phyloP scores from a whole-genome alignment of 2,329 filamentous ascomycete genomes.

The Neofusicoccum ribis region DNA sequence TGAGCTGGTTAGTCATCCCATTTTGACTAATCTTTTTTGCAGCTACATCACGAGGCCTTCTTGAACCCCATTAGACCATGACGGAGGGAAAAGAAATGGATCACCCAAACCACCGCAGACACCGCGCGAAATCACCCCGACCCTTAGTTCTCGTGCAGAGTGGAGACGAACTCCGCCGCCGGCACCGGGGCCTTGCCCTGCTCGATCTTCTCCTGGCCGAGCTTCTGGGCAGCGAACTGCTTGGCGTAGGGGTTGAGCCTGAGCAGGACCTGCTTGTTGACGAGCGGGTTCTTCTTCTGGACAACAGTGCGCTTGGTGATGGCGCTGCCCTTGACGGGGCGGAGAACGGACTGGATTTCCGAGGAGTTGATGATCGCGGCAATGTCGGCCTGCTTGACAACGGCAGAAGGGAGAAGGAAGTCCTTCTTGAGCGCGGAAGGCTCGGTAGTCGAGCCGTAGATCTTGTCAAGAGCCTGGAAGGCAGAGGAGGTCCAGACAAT shows the following conservation, averaged over 20 bases:
- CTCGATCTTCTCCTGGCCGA: constrained; percentile 69
- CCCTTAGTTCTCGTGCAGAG: constrained; percentile 51
- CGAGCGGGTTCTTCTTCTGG: constrained; percentile 99
- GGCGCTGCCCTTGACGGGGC: constrained; percentile 85
- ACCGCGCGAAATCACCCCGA: constrained; percentile 20
- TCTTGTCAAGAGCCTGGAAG: constrained; percentile 92
- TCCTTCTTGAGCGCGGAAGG: constrained; percentile 96
- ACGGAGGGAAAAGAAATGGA: constrained; percentile 13
- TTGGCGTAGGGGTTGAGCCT: constrained; percentile 97
- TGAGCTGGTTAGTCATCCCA: constrained; percentile 18
- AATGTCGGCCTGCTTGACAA: constrained; percentile 92
- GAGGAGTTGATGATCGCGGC: constrained; percentile 98
- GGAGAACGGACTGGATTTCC: constrained; percentile 95
- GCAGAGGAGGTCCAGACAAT: constrained; percentile 97
- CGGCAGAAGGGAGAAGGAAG: constrained; percentile 91
- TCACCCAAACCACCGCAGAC: constrained; percentile 4
- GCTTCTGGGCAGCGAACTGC: constrained; percentile 82
- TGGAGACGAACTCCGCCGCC: constrained; percentile 53
- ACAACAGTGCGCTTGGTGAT: constrained; percentile 85
- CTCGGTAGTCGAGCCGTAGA: constrained; percentile 92
- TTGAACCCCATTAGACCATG: constrained; percentile 7
- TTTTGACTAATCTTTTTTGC: constrained; percentile 18
- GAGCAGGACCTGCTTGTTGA: constrained; percentile 98
- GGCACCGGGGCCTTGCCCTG: constrained; percentile 61
- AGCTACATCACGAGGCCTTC: constrained; percentile 6